Percentiles rank a stretch among this genome's conserved stretches.
Evolutionary conservation across 2,329 filamentous ascomycete genomes (phyloP).

Genomic region (Aspergillus versicolor): DNA sequence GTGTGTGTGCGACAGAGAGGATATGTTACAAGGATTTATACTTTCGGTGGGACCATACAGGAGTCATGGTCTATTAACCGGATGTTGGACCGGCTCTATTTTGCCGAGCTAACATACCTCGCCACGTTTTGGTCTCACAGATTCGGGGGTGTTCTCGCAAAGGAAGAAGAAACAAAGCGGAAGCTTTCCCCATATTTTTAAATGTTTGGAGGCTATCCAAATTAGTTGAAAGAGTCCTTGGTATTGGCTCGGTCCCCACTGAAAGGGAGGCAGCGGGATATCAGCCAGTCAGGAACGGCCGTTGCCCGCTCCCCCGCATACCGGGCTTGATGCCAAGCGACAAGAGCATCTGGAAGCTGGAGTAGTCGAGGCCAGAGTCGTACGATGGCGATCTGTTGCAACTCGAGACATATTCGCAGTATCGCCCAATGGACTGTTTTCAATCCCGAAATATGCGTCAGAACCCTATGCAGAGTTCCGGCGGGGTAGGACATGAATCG

Average conservation of each 20-base stretch:
- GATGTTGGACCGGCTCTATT: not conserved
- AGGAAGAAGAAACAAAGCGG: not conserved
- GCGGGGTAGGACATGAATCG: not conserved
- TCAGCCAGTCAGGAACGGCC: conserved; percentile 14
- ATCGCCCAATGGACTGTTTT: not conserved
- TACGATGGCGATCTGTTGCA: not conserved
- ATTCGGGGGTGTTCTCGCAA: not conserved
- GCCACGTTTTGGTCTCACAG: not conserved
- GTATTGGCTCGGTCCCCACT: not conserved
- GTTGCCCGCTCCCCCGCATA: conserved; percentile 1
- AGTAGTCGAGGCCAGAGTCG: not conserved
- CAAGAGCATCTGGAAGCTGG: not conserved
- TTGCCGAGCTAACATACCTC: not conserved
- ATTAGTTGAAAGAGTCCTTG: not conserved
- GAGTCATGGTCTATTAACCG: not conserved
- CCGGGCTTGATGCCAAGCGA: not conserved
- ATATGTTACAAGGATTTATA: not conserved
- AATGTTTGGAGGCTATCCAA: not conserved
- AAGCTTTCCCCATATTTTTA: not conserved
- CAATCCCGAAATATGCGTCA: not conserved
- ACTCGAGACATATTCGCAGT: not conserved
- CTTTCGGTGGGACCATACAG: not conserved
- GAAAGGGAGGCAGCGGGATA: conserved; percentile 12
- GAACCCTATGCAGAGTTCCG: not conserved
- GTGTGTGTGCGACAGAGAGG: not conserved